Base-by-base conservation (phyloP, 495 filamentous ascomycete species). In the Glutinoglossum americanum region DNA sequence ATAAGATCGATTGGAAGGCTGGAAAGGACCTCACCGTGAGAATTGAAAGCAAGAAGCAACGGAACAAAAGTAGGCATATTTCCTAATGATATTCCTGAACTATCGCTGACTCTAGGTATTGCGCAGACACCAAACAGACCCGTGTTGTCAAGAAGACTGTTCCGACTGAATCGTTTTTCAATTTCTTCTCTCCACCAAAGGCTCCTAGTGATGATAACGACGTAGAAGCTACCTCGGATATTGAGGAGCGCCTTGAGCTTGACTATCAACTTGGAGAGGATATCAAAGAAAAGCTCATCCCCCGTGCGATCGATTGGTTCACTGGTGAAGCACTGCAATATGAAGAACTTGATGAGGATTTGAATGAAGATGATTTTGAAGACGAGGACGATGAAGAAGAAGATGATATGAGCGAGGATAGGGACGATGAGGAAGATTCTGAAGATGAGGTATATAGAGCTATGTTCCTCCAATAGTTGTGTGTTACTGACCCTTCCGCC, bases 281-380 rank as follows among this genome's bases (percentile, higher is more conserved):
- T 68, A 96, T 99, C 70, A 99, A 99, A 76, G 93, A 99, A 78
- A 99, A 99, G 72, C 78, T 99, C 59, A 99, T 99, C 64, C 93
- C 93, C 57, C 89, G 89, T 64, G 93, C 93, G 19, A 90, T 99
- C 65, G 93, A 97, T 71, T 99, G 93, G 93, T 99, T 97, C 72
- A 99, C 93, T 47, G 93, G 93, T 44, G 92, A 99, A 72, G 93
- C 93, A 57, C 80, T 97, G 61, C 92, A 94, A 63, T 99, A 87
- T 60, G 93, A 99, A 76, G 90, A 94, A 65, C 64, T 95, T 5
- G 87, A 90, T 56, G 89, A 93, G 59, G 86, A 94, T 37, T 72
- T 84, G 61, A 89, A 93, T 58, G 80, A 85, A 56, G 87, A 82
- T 58, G 85, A 85, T 57, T 84, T 83, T 56, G 84, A 89, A 54